Evolutionary conservation across 495 filamentous ascomycete genomes (phyloP).

Genomic region (Neurospora sublineolata): DNA sequence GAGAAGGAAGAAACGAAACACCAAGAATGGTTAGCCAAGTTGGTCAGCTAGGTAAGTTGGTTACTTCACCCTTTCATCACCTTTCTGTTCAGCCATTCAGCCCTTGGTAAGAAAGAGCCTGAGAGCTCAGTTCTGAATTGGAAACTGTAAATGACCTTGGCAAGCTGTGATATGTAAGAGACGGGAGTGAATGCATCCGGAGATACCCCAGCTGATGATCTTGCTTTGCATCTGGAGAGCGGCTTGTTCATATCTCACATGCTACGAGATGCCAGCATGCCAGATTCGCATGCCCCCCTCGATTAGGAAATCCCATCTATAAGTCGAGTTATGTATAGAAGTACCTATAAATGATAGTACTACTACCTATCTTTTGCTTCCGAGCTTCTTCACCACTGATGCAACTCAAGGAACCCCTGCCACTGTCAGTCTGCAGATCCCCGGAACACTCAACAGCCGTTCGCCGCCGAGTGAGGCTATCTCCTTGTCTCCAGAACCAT

Average conservation of each 20-base stretch:
- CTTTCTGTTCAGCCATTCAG: not conserved
- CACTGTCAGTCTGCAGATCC: conserved; percentile 9
- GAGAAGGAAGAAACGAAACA: not conserved
- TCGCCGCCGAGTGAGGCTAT: not conserved
- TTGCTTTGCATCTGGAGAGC: not conserved
- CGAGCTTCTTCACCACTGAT: not conserved
- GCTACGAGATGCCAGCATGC: not conserved
- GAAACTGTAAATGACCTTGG: not conserved
- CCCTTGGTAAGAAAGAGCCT: not conserved
- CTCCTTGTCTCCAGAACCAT: not conserved
- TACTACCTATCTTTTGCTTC: not conserved
- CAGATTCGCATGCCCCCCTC: not conserved
- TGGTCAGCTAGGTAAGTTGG: too few relatives aligned
- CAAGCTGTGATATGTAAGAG: not conserved
- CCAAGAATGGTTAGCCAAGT: not conserved
- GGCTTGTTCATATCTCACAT: not conserved
- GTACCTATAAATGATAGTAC: not conserved
- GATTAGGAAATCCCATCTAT: not conserved
- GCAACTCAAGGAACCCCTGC: not conserved
- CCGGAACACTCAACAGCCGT: conserved; percentile 25
- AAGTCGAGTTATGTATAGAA: not conserved
- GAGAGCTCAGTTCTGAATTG: too few relatives aligned
- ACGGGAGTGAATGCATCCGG: not conserved
- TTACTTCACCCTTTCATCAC: not conserved
- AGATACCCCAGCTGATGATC: too few relatives aligned